Conservation (phyloP, 768 basidiomycete species). For the Xerocomus spinulosus region DNA sequence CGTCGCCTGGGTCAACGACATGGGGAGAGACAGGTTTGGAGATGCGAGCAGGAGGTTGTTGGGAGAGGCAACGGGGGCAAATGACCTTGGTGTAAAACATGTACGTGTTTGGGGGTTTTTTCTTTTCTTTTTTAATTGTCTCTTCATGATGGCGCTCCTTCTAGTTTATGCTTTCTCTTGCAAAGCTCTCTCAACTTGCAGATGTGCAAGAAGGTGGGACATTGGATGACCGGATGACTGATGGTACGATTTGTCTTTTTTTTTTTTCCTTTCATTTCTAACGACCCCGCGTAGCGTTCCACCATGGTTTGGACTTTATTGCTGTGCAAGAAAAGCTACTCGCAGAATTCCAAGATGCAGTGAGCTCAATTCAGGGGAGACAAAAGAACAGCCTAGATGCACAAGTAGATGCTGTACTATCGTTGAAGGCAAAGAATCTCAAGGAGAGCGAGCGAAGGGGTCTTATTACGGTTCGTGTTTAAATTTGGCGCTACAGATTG, state of each 20-base stretch:
- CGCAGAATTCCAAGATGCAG: conserved; percentile 52
- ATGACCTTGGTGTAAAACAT: conserved; percentile 68
- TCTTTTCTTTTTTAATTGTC: neutral
- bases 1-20: conserved; percentile 85
- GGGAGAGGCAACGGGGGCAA: conserved; percentile 52
- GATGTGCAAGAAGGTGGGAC: conserved; percentile 43
- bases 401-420: conserved; percentile 61
- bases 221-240: conserved; percentile 49
- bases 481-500: neutral
- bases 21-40: conserved; percentile 63
- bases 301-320: conserved; percentile 83
- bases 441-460: conserved; percentile 43
- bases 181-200: conserved; percentile 80
- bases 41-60: conserved; percentile 62
- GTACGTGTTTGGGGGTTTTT: conserved; percentile 39
- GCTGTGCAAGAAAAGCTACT: conserved; percentile 73
- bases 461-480: conserved; percentile 36
- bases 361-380: conserved; percentile 44
- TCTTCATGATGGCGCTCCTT: conserved; percentile 1
- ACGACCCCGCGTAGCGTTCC: conserved; percentile 55
- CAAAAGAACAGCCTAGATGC: conserved; percentile 61
- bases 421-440: conserved; percentile 45
- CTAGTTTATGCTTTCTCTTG: conserved; percentile 87
- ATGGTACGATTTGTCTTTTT: conserved; percentile 39
- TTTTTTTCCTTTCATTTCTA: neutral